Conservation (phyloP, 257 asterid species). For the Solanum infundibuliforme region DNA sequence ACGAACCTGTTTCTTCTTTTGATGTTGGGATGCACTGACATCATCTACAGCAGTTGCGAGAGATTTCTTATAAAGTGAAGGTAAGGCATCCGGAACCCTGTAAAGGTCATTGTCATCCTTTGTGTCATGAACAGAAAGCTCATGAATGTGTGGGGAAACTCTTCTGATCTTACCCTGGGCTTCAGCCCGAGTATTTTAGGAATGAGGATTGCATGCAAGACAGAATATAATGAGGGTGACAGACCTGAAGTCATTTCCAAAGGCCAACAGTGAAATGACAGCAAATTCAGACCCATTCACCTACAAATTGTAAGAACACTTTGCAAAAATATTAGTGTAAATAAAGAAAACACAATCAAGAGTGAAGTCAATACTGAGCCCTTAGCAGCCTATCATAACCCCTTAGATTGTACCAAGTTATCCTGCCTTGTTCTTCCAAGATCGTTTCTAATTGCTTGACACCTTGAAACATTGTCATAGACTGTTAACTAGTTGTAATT, state of each 20-base stretch:
- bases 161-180: neutral
- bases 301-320: conserved; percentile 21
- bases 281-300: conserved; percentile 79
- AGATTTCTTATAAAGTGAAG: conserved; percentile 67
- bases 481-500: neutral
- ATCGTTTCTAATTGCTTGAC: neutral
- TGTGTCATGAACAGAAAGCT: neutral
- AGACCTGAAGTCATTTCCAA: conserved; percentile 72
- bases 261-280: conserved; percentile 59
- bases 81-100: conserved; percentile 54
- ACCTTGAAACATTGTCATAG: neutral
- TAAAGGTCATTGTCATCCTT: conserved; percentile 14
- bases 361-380: neutral
- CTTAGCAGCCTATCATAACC: neutral
- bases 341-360: neutral
- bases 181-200: neutral
- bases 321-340: neutral
- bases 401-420: neutral
- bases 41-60: conserved; percentile 57
- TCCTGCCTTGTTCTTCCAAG: neutral
- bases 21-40: conserved; percentile 28
- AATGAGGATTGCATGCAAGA: neutral
- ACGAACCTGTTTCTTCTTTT: conserved; percentile 50
- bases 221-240: conserved; percentile 10
- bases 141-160: neutral